phyloP scores from a whole-genome alignment of 1,139 yeast genomes.

The Pichia inconspicua region DNA sequence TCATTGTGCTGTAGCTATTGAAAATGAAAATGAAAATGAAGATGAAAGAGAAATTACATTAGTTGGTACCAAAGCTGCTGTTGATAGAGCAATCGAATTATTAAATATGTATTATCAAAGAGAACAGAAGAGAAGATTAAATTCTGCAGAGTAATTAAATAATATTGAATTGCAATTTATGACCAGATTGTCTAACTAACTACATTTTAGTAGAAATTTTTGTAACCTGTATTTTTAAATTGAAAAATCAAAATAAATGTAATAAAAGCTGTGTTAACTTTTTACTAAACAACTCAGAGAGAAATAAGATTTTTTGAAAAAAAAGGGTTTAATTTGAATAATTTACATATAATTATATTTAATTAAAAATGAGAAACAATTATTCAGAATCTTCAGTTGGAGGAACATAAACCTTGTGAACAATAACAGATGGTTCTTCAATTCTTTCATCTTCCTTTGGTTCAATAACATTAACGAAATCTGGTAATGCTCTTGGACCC shows the following conservation, averaged over 20 bases:
- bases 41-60: constrained; percentile 69
- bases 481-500: constrained; percentile 95
- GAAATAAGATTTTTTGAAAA: background rate
- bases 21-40: constrained; percentile 47
- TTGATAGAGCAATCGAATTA: constrained; percentile 62
- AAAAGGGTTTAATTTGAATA: background rate
- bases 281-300: background rate
- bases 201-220: background rate
- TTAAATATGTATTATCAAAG: constrained; percentile 69
- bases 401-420: constrained; percentile 40
- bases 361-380: background rate
- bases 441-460: constrained; percentile 95
- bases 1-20: constrained; percentile 72
- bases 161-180: background rate
- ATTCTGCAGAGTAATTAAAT: background rate
- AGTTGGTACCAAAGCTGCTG: constrained; percentile 55
- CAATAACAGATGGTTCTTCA: constrained; percentile 79
- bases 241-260: background rate
- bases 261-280: background rate
- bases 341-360: background rate
- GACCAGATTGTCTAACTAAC: background rate
- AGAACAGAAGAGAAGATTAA: constrained; percentile 62
- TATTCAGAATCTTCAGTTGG: constrained; percentile 6
- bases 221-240: background rate
- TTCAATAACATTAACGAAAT: constrained; percentile 87